Evolutionary conservation across 805 yeast genomes (phyloP), one percentile per base, ranked within the genome.

Genomic region (Teunomyces gatunensis): DNA sequence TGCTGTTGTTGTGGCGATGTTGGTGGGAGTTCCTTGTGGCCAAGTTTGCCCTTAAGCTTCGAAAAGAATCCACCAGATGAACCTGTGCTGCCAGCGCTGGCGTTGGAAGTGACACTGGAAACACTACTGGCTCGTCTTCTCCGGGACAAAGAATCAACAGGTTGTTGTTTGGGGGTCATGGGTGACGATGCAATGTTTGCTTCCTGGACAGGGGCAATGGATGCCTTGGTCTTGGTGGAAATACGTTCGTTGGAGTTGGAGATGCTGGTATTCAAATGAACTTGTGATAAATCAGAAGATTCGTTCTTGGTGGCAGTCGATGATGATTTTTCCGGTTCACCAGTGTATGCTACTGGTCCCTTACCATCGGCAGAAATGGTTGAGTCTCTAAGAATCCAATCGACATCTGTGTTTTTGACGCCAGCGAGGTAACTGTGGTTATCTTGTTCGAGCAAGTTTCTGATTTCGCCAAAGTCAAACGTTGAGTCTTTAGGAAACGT

Each of bases 341-440:
- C 25, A 5, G 34, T 32, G 18, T 21, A 13, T 23, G 21, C 40
- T 13, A 37, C 3, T 3, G 40, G 40, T 2, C 11, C 11, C n/a
- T 37, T 37, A 4, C 20, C 29, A 20, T 37, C 40, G 6, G 40
- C 11, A 20, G 40, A 45, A n/a, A 47, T 49, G 18, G 29, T 42
- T 21, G 68, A 49, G 50, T 70, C 76, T 49, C 81, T 63, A 17
- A 79, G 63, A 47, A 79, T 70, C 83, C 83, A 79, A 54, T 77
- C 79, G 18, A 79, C 73, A 48, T 78, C 81, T 20, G 64, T 63
- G 45, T 67, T 69, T 28, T 67, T 61, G 28, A 75, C 69, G 4
- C 73, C 77, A 13, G 56, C 54, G 15, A 56, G 46, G 30, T 54
- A 56, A 10, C 45, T 44, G 41, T 47, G 52, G 6, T 53, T 53